These are phyloP conservation scores for Nannochloris sp. DNA, from an alignment of 139 green algal genomes.

Conservation along the genomic window DNA sequence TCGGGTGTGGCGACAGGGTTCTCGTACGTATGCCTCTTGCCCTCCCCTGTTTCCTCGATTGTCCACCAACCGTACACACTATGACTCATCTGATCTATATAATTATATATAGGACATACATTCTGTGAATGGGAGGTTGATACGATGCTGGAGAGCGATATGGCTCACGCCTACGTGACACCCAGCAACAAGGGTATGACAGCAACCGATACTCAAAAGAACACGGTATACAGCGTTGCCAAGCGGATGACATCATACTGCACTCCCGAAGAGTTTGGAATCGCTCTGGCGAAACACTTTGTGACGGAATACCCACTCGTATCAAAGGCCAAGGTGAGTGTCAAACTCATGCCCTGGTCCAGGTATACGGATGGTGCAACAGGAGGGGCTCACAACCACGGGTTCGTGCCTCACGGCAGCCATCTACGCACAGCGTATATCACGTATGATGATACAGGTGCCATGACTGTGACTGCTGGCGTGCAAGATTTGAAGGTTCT, in stretches of 20 bases:
- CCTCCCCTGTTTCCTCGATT: background rate
- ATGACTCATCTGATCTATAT: background rate
- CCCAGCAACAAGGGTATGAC: slow-evolving; percentile 79
- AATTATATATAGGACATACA: slow-evolving; percentile 38
- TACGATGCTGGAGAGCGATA: slow-evolving; percentile 72
- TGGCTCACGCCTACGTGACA: slow-evolving; percentile 68
- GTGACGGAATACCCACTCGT: slow-evolving; percentile 69
- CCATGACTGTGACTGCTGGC: slow-evolving; percentile 48
- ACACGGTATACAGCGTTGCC: slow-evolving; percentile 81
- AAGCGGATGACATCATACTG: slow-evolving; percentile 53
- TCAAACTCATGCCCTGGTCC: slow-evolving; percentile 82
- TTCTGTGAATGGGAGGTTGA: slow-evolving; percentile 79
- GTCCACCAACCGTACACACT: background rate
- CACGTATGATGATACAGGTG: slow-evolving; percentile 39
- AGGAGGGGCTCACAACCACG: slow-evolving; percentile 19
- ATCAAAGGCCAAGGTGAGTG: slow-evolving; percentile 68
- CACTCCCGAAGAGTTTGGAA: slow-evolving; percentile 76
- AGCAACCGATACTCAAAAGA: slow-evolving; percentile 89
- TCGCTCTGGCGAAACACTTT: slow-evolving; percentile 78
- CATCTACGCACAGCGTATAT: slow-evolving; percentile 51
- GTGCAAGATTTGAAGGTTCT: slow-evolving; percentile 58
- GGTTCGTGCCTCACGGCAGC: slow-evolving; percentile 17
- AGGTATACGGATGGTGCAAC: slow-evolving; percentile 20
- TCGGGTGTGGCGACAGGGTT: slow-evolving; percentile 64
- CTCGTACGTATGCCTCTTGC: slow-evolving; percentile 7